Conservation (phyloP, 2,329 filamentous ascomycete species). For the Scytalidium sp. region DNA sequence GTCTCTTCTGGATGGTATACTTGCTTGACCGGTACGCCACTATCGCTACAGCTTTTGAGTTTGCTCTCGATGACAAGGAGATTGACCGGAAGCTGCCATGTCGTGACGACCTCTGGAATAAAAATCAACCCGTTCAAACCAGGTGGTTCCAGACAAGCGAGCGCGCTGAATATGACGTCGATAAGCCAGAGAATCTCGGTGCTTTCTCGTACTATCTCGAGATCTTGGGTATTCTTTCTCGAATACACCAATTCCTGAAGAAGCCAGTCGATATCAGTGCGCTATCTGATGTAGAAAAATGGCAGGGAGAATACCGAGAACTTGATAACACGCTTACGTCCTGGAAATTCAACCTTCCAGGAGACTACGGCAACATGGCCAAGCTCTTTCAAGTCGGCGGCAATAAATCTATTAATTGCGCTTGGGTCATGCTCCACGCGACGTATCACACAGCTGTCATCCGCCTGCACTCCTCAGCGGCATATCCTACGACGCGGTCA, state of each 20-base stretch:
- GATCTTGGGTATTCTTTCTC: constrained; percentile 80
- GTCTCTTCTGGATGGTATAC: constrained; percentile 94
- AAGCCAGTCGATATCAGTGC: constrained; percentile 86
- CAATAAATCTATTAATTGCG: constrained; percentile 70
- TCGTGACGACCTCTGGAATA: constrained; percentile 80
- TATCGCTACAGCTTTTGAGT: constrained; percentile 87
- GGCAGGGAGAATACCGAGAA: constrained; percentile 84
- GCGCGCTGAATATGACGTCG: constrained; percentile 59
- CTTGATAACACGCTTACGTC: constrained; percentile 75
- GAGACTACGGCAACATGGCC: constrained; percentile 80
- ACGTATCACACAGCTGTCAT: constrained; percentile 90
- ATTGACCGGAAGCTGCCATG: constrained; percentile 86
- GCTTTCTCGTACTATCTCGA: constrained; percentile 90
- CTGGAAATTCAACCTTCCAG: constrained; percentile 82
- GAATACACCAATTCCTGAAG: constrained; percentile 86
- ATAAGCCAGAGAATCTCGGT: constrained; percentile 76
- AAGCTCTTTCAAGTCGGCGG: constrained; percentile 70
- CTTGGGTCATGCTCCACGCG: constrained; percentile 88
- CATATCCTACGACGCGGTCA: constrained; percentile 85
- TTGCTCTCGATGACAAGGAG: constrained; percentile 83
- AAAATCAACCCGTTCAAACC: constrained; percentile 81
- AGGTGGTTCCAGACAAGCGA: constrained; percentile 67
- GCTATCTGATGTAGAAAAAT: constrained; percentile 79
- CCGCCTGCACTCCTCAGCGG: constrained; percentile 85
- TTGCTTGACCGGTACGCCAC: constrained; percentile 87